A percentile compares a stretch with the other conserved stretches of the same genome.
phyloP scores from a whole-genome alignment of 2,329 filamentous ascomycete species.

The Macroventuria anomochaeta region DNA sequence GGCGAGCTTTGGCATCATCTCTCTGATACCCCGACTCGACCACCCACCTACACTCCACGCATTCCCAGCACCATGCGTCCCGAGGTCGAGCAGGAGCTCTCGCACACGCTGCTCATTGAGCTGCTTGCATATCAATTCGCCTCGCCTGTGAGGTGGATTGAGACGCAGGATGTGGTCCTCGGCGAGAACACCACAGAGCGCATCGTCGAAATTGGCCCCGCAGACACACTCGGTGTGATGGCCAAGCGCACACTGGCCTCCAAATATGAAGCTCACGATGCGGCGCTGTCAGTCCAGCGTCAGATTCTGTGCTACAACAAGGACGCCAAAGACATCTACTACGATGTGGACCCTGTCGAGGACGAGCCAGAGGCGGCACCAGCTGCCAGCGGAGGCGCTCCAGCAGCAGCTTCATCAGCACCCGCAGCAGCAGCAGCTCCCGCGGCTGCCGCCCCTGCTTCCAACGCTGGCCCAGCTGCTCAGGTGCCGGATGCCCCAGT shows the following conservation, averaged over 20 bases:
- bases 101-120: constrained; percentile 97
- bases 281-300: constrained; percentile 92
- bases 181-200: constrained; percentile 94
- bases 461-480: constrained; percentile 82
- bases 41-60: constrained; percentile 29
- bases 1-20: constrained; percentile 27
- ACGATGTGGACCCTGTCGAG: constrained; percentile 94
- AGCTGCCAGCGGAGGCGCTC: constrained; percentile 51
- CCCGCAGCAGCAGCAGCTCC: constrained; percentile 60
- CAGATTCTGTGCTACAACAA: constrained; percentile 99
- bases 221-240: constrained; percentile 97
- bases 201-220: constrained; percentile 96
- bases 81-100: constrained; percentile 98
- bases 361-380: constrained; percentile 68
- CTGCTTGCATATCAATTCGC: constrained; percentile 99
- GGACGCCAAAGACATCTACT: constrained; percentile 99
- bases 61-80: constrained; percentile 75
- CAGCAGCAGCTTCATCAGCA: constrained; percentile 54
- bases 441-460: constrained; percentile 62
- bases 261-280: constrained; percentile 99
- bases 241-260: constrained; percentile 92
- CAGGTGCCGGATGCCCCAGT: constrained; percentile 87
- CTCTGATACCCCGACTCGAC: constrained; percentile 13
- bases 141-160: constrained; percentile 98
- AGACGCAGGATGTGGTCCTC: constrained; percentile 99